A percentile compares a stretch with the other conserved stretches of the same genome.
Evolutionary conservation across 805 yeast genomes (phyloP).

Genomic region (Metschnikowia colocasiae): DNA sequence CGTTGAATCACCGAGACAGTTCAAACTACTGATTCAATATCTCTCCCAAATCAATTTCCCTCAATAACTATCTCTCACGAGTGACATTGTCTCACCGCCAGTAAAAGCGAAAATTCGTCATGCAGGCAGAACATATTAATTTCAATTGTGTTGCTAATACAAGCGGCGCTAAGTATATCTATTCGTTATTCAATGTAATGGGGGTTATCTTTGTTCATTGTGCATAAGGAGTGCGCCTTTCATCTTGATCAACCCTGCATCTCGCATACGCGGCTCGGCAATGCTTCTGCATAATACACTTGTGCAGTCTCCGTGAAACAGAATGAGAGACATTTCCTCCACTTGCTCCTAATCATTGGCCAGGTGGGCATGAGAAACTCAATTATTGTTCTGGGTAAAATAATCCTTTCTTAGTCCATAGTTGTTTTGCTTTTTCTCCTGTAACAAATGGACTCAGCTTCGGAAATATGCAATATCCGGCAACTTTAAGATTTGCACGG

Average conservation of each 20-base stretch:
- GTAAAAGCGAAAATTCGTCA: not conserved
- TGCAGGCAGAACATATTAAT: not conserved
- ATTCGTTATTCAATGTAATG: not conserved
- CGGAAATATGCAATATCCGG: not conserved
- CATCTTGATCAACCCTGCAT: constrained; percentile 3
- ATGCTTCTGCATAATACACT: not conserved
- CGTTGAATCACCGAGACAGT: not conserved
- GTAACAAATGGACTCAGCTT: not conserved
- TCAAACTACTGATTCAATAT: no score
- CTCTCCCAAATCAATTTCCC: not conserved
- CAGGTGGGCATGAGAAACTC: not conserved
- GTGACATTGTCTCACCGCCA: not conserved
- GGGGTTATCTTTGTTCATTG: constrained; percentile 1
- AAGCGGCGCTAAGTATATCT: not conserved
- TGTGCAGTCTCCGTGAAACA: not conserved
- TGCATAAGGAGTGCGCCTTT: not conserved
- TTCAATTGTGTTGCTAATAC: not conserved
- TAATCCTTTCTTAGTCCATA: not conserved
- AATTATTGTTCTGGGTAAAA: not conserved
- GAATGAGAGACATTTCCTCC: not conserved
- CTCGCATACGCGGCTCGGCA: constrained; percentile 5
- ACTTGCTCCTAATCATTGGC: no score
- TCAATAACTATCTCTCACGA: not conserved
- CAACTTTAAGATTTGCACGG: not conserved
- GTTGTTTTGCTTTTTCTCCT: not conserved